These are phyloP conservation scores for Irpex sp. DNA, from an alignment of 1,284 basidiomycete species.

Conservation along the genomic window DNA sequence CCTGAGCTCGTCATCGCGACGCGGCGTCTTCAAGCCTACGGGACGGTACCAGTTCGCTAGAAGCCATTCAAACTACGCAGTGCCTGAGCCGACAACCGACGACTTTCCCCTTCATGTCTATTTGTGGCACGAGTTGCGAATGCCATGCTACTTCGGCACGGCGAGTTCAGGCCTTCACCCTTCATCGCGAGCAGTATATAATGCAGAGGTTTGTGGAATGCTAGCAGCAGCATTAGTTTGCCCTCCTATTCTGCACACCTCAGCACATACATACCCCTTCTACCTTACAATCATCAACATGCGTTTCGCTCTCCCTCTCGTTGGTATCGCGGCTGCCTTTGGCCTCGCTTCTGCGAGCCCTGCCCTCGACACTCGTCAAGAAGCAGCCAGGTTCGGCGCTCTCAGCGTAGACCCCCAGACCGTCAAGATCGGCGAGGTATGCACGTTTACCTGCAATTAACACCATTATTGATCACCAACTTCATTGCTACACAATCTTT, in stretches of 20 bases:
- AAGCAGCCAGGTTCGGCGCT: slow-evolving; percentile 1
- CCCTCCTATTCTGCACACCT: neutral
- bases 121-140: neutral
- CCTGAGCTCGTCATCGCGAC: neutral
- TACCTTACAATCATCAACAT: neutral
- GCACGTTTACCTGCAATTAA: neutral
- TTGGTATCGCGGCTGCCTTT: neutral
- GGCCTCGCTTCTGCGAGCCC: neutral
- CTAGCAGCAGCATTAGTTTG: neutral
- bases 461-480: neutral
- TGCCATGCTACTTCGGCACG: too few relatives aligned
- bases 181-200: neutral
- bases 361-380: neutral
- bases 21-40: neutral
- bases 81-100: neutral
- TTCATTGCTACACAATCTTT: too few relatives aligned
- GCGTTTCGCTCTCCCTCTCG: neutral
- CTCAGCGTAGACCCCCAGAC: neutral
- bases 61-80: neutral
- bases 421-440: slow-evolving; percentile 1
- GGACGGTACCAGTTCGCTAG: neutral
- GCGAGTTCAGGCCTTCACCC: neutral
- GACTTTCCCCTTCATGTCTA: too few relatives aligned
- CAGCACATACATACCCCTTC: neutral
- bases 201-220: neutral